Percentiles rank a stretch among this genome's conserved stretches.
phyloP scores from a whole-genome alignment of 2,329 filamentous ascomycete species.

The Scleromitrula shiraiana region DNA sequence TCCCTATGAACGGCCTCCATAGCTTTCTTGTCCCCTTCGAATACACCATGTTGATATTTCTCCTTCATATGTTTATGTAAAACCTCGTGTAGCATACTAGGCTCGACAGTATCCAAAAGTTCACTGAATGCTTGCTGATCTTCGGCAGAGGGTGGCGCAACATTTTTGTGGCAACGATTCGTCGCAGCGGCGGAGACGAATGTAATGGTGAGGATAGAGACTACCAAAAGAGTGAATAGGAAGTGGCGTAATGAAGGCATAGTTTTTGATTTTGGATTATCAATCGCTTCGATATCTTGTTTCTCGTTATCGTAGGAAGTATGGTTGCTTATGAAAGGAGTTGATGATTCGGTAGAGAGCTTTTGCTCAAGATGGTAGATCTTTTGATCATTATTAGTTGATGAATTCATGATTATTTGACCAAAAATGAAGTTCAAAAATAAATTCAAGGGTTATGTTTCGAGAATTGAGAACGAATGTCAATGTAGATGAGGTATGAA shows the following conservation, averaged over 20 bases:
- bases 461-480: constrained; percentile 1
- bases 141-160: constrained; percentile 8
- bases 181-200: constrained; percentile 29
- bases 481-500: not conserved
- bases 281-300: constrained; percentile 8
- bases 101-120: constrained; percentile 47
- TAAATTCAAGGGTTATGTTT: not conserved
- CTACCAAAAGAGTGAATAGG: constrained; percentile 29
- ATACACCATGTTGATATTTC: constrained; percentile 61
- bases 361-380: constrained; percentile 11
- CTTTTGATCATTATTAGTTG: constrained; percentile 18
- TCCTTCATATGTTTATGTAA: constrained; percentile 55
- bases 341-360: not conserved
- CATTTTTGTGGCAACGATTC: constrained; percentile 13
- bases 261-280: constrained; percentile 14
- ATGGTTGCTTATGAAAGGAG: not conserved
- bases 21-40: constrained; percentile 54
- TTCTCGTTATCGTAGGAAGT: constrained; percentile 3
- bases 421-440: not conserved
- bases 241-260: constrained; percentile 35
- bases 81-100: constrained; percentile 55
- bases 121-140: constrained; percentile 40
- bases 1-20: constrained; percentile 54
- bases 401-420: constrained; percentile 13
- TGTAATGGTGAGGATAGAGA: constrained; percentile 30